Conservation (phyloP, 768 basidiomycete species). For the Mycena floridula region DNA sequence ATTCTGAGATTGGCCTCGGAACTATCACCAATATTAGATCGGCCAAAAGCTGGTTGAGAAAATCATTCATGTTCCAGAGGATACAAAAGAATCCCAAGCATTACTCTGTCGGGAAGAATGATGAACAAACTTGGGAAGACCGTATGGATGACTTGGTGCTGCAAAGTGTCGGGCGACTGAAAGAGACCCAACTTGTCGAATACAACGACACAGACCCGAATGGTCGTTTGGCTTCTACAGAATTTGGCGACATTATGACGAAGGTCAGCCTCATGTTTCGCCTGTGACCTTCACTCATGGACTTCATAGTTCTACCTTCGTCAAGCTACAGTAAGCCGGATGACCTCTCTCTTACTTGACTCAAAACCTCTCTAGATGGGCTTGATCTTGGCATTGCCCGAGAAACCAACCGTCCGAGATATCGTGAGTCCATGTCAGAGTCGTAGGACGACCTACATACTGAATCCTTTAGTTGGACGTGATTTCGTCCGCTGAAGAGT, state of each 20-base stretch:
- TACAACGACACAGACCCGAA: conserved; percentile 29
- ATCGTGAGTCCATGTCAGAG: conserved; percentile 50
- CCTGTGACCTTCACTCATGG: not conserved
- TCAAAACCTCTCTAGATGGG: conserved; percentile 45
- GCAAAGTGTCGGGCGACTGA: conserved; percentile 55
- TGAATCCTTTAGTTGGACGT: conserved; percentile 48
- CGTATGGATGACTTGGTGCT: conserved; percentile 69
- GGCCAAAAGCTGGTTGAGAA: conserved; percentile 79
- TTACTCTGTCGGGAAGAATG: conserved; percentile 60
- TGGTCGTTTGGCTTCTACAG: conserved; percentile 51
- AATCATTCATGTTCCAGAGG: conserved; percentile 83
- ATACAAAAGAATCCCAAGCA: conserved; percentile 77
- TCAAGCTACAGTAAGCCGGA: conserved; percentile 39
- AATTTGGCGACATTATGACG: conserved; percentile 85
- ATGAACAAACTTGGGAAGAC: conserved; percentile 60
- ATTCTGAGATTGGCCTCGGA: conserved; percentile 85
- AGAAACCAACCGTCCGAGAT: conserved; percentile 51
- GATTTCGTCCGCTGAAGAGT: conserved; percentile 67
- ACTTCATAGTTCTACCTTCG: conserved; percentile 63
- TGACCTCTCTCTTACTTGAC: not conserved
- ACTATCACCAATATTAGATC: conserved; percentile 67
- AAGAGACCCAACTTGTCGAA: conserved; percentile 54
- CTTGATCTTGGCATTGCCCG: conserved; percentile 52
- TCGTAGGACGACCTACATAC: not conserved
- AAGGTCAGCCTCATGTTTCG: conserved; percentile 41